A percentile compares a stretch with the other conserved stretches of the same genome.
Evolutionary conservation across 371 early-diverging fungal species (phyloP).

Genomic region (Rhizopus delemar): DNA sequence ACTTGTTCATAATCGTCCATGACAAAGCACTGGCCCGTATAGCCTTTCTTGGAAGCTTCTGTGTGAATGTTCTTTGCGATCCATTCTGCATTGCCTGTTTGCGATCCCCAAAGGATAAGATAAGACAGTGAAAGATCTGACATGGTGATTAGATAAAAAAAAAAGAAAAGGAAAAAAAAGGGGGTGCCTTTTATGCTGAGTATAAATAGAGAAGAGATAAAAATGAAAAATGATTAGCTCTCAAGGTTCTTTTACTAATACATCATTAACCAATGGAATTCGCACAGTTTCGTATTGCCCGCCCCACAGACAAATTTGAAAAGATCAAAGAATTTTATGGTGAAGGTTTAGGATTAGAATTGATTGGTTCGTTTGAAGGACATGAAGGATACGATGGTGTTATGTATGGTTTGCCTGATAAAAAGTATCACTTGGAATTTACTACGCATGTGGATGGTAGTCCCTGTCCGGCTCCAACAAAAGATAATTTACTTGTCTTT

Average conservation of each 20-base stretch:
- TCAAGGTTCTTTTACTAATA: too few species aligned
- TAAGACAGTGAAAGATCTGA: constrained; percentile 28
- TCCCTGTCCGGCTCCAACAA: not conserved
- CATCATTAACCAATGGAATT: not conserved
- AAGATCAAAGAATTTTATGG: not conserved
- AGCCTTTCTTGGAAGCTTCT: constrained; percentile 74
- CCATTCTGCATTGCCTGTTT: constrained; percentile 93
- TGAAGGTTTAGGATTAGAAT: not conserved
- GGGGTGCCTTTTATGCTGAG: not conserved
- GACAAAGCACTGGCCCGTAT: constrained; percentile 57
- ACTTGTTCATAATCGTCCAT: constrained; percentile 78
- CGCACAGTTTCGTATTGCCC: not conserved
- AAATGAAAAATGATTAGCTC: too few species aligned
- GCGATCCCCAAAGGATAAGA: constrained; percentile 81
- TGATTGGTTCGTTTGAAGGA: not conserved
- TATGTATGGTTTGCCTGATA: not conserved
- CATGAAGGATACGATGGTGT: not conserved
- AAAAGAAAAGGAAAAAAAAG: not conserved
- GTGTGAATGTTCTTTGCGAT: constrained; percentile 82
- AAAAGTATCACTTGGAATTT: not conserved
- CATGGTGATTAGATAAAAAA: constrained; percentile 9
- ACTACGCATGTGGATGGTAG: not conserved
- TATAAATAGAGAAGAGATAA: not conserved
- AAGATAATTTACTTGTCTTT: not conserved
- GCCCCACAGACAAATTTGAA: not conserved